These are phyloP conservation scores for Saxophila tyrrhenica DNA, from an alignment of 495 filamentous ascomycete species.

Conservation along the genomic window DNA sequence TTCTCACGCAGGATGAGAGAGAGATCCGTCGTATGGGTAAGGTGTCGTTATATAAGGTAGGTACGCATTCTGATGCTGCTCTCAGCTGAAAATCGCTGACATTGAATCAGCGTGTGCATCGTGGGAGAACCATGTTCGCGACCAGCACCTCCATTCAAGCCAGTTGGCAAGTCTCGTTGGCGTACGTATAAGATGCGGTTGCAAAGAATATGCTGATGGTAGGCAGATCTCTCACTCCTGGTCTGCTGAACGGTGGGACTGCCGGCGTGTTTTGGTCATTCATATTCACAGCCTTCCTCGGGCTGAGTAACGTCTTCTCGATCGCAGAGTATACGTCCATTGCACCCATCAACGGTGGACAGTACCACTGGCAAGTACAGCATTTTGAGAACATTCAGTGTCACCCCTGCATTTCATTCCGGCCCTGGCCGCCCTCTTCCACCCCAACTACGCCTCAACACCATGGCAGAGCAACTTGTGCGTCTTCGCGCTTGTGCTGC, in stretches of 20 bases:
- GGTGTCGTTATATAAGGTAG: neutral
- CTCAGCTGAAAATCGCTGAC: neutral
- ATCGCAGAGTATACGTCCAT: neutral
- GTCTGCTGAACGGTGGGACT: neutral
- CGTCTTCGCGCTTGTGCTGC: slow-evolving; percentile 31
- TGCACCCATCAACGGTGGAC: slow-evolving; percentile 1
- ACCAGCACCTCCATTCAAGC: neutral
- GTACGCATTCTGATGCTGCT: neutral
- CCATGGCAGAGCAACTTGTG: slow-evolving; percentile 42
- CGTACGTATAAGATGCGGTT: neutral
- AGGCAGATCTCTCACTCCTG: neutral
- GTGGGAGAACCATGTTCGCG: neutral
- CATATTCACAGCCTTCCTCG: neutral
- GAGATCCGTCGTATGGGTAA: slow-evolving; percentile 1
- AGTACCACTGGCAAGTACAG: slow-evolving; percentile 1
- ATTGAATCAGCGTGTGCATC: neutral
- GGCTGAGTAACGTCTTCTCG: neutral
- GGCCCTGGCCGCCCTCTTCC: slow-evolving; percentile 28
- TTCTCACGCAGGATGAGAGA: neutral
- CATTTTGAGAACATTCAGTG: neutral
- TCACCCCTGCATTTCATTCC: slow-evolving; percentile 25
- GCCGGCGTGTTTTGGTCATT: neutral
- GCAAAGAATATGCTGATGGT: neutral
- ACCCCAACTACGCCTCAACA: slow-evolving; percentile 29
- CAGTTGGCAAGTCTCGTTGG: neutral